phyloP scores from a whole-genome alignment of 129 eudicot species.

The Deinandra increscens region DNA sequence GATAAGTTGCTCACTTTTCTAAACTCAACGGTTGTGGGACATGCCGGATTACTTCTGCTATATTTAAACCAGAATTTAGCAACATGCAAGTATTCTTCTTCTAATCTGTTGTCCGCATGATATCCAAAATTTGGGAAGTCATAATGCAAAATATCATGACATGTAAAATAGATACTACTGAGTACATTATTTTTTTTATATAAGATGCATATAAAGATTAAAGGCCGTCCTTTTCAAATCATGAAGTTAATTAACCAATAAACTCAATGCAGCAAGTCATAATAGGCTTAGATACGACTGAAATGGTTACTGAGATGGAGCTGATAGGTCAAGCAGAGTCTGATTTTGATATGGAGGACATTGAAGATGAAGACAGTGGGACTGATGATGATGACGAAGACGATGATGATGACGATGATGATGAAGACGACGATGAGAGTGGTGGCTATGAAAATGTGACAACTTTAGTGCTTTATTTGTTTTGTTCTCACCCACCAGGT shows the following conservation, averaged over 20 bases:
- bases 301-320: slow-evolving; percentile 81
- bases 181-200: not conserved
- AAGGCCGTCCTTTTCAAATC: slow-evolving; percentile 10
- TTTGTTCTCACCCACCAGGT: not conserved
- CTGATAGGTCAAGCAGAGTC: slow-evolving; percentile 53
- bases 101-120: not conserved
- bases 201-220: slow-evolving; percentile 14
- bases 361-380: slow-evolving; percentile 68
- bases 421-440: slow-evolving; percentile 54
- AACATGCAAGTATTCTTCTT: slow-evolving; percentile 4
- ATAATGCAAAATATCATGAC: not conserved
- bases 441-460: slow-evolving; percentile 54
- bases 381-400: slow-evolving; percentile 60
- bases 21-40: not conserved
- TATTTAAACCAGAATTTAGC: not conserved
- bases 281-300: slow-evolving; percentile 83
- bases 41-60: not conserved
- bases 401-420: slow-evolving; percentile 52
- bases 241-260: slow-evolving; percentile 28
- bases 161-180: not conserved
- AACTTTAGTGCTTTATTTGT: slow-evolving; percentile 14
- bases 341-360: slow-evolving; percentile 63
- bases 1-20: not conserved
- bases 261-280: slow-evolving; percentile 85
- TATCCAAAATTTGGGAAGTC: not conserved